Percentiles rank a stretch among this genome's conserved stretches.
phyloP scores from a whole-genome alignment of 176 grass and related monocot genomes.

The Saccharum spontaneum region DNA sequence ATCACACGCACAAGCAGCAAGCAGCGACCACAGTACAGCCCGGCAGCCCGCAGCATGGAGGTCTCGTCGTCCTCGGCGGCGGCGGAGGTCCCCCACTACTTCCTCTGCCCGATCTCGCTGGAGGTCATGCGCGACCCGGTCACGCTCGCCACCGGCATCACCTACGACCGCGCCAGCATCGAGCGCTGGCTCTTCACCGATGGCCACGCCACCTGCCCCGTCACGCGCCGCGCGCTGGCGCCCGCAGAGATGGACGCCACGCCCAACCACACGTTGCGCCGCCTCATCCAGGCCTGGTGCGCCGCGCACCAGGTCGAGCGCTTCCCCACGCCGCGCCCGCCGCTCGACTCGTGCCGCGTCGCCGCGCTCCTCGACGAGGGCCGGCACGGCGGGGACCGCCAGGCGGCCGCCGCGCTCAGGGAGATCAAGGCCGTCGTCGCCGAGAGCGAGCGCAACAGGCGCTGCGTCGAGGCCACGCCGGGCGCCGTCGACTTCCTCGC shows the following conservation, averaged over 20 bases:
- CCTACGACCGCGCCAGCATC: slow-evolving; percentile 84
- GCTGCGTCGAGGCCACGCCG: too few relatives aligned
- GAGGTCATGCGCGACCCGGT: slow-evolving; percentile 89
- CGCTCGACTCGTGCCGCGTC: slow-evolving; percentile 46
- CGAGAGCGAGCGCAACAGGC: too few relatives aligned
- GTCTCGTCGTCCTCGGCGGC: too few relatives aligned
- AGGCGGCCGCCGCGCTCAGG: too few relatives aligned
- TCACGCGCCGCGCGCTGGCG: slow-evolving; percentile 49
- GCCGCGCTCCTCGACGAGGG: slow-evolving; percentile 46
- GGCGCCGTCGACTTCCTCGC: too few relatives aligned
- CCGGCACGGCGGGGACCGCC: not conserved
- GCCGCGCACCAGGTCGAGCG: slow-evolving; percentile 57
- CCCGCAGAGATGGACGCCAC: slow-evolving; percentile 44
- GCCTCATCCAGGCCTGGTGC: slow-evolving; percentile 89
- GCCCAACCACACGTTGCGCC: slow-evolving; percentile 89
- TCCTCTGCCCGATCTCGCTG: too few relatives aligned
- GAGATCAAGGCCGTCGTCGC: too few relatives aligned
- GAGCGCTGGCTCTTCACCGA: slow-evolving; percentile 72
- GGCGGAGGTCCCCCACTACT: too few relatives aligned
- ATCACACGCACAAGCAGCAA: not conserved
- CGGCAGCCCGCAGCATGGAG: slow-evolving; percentile 36
- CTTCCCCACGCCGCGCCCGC: slow-evolving; percentile 59
- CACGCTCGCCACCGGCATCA: slow-evolving; percentile 76
- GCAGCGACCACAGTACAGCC: not conserved
- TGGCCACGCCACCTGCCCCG: slow-evolving; percentile 53